Conservation (phyloP, 1,284 basidiomycete genomes). For the Melampsora americana region DNA sequence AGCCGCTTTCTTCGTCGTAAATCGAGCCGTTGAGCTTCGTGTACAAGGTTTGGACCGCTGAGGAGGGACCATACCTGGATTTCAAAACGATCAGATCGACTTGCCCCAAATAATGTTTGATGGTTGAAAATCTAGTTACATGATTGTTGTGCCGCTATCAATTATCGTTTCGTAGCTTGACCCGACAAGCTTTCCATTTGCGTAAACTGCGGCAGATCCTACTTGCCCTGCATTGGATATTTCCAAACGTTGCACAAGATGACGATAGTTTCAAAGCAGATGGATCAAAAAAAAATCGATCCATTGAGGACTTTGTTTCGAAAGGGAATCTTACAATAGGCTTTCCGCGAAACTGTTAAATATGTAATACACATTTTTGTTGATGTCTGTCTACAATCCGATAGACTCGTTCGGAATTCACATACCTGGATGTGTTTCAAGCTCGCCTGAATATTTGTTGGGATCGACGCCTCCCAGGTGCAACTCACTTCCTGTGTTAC, state of each 20-base stretch:
- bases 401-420: not conserved
- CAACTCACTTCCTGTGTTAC: slow-evolving; percentile 23
- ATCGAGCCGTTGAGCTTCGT: not conserved
- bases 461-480: slow-evolving; percentile 37
- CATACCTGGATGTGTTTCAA: slow-evolving; percentile 36
- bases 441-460: slow-evolving; percentile 10
- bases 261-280: not conserved
- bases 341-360: slow-evolving; percentile 11
- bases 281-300: not conserved
- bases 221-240: slow-evolving; percentile 23
- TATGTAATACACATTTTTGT: too few species aligned
- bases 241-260: not conserved
- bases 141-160: slow-evolving; percentile 43
- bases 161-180: slow-evolving; percentile 18
- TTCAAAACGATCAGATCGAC: not conserved
- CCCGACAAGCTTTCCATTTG: slow-evolving; percentile 2
- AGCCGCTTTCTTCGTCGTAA: slow-evolving; percentile 18
- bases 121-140: slow-evolving; percentile 10
- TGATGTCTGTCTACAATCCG: too few species aligned
- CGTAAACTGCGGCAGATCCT: slow-evolving; percentile 14
- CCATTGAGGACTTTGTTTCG: too few species aligned
- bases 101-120: too few species aligned
- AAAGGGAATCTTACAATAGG: slow-evolving; percentile 22
- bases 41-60: slow-evolving; percentile 21
- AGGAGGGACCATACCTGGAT: slow-evolving; percentile 28